phyloP scores from a whole-genome alignment of 495 filamentous ascomycete species.

The Oidiodendron maius region DNA sequence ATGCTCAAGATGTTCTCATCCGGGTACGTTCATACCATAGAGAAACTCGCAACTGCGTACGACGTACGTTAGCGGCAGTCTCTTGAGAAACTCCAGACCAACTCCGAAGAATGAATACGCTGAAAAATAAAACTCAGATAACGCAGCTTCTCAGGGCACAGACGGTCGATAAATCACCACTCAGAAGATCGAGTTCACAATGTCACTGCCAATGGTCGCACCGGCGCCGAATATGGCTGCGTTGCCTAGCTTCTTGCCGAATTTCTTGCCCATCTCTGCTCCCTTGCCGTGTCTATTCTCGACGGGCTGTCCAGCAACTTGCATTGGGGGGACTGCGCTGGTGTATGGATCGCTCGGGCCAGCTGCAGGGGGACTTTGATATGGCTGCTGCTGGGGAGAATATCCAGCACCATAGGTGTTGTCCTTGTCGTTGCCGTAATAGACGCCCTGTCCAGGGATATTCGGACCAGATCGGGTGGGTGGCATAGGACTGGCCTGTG shows the following conservation, averaged over 20 bases:
- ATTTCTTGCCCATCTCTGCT: constrained; percentile 59
- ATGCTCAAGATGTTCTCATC: too few relatives aligned
- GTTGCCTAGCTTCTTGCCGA: constrained; percentile 62
- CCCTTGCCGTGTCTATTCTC: constrained; percentile 37
- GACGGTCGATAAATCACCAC: background rate
- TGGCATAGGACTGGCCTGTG: constrained; percentile 19
- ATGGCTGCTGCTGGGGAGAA: constrained; percentile 7
- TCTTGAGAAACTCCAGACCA: background rate
- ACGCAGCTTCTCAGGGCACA: background rate
- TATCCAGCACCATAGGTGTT: background rate
- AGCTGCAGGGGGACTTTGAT: constrained; percentile 23
- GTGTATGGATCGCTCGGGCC: constrained; percentile 37
- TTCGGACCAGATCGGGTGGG: background rate
- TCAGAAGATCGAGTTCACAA: constrained; percentile 74
- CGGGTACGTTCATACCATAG: too few relatives aligned
- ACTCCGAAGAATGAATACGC: background rate
- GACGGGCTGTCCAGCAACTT: constrained; percentile 30
- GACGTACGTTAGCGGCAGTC: too few relatives aligned
- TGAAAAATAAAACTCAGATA: background rate
- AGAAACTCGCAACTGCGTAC: too few relatives aligned
- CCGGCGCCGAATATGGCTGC: constrained; percentile 72
- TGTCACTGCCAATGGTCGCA: constrained; percentile 83
- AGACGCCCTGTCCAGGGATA: background rate
- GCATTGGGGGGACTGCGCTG: constrained; percentile 45
- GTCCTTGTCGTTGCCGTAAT: constrained; percentile 18